Percentiles rank a stretch among this genome's conserved stretches.
These are phyloP conservation scores for Scheffersomyces lignosus DNA, from an alignment of 805 yeast genomes.

Conservation along the genomic window DNA sequence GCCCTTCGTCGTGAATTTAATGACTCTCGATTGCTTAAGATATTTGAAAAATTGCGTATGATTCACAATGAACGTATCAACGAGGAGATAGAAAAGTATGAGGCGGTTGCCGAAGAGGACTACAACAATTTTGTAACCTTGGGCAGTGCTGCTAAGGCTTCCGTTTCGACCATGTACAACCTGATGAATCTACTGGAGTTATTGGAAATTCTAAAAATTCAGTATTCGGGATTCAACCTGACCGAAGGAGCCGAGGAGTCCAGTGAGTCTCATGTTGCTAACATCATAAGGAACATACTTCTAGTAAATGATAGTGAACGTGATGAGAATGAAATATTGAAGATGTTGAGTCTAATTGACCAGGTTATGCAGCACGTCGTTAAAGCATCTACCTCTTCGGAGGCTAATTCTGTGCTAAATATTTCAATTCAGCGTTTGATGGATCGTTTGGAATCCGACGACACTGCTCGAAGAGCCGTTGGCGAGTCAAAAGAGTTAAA, in stretches of 20 bases:
- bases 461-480: conserved; percentile 34
- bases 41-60: conserved; percentile 34
- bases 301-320: conserved; percentile 25
- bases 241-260: conserved; percentile 1
- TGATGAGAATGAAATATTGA: conserved; percentile 21
- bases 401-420: conserved; percentile 27
- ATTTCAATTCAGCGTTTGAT: conserved; percentile 34
- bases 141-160: conserved; percentile 5
- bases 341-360: conserved; percentile 28
- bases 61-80: conserved; percentile 31
- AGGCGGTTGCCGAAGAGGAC: conserved; percentile 41
- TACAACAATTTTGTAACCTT: conserved; percentile 21
- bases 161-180: not conserved
- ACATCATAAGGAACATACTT: not conserved
- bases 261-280: conserved; percentile 2
- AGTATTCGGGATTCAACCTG: conserved; percentile 3
- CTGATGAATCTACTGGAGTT: conserved; percentile 4
- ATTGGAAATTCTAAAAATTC: conserved; percentile 8
- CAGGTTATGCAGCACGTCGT: conserved; percentile 31
- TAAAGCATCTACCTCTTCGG: conserved; percentile 22
- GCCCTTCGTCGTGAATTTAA: conserved; percentile 34
- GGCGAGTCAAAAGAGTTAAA: conserved; percentile 28
- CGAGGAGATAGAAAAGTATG: conserved; percentile 39
- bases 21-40: conserved; percentile 34
- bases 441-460: conserved; percentile 35